Evolutionary conservation across 2,329 filamentous ascomycete genomes (phyloP), one percentile per base, ranked within the genome.

Genomic region (Beauveria australis): DNA sequence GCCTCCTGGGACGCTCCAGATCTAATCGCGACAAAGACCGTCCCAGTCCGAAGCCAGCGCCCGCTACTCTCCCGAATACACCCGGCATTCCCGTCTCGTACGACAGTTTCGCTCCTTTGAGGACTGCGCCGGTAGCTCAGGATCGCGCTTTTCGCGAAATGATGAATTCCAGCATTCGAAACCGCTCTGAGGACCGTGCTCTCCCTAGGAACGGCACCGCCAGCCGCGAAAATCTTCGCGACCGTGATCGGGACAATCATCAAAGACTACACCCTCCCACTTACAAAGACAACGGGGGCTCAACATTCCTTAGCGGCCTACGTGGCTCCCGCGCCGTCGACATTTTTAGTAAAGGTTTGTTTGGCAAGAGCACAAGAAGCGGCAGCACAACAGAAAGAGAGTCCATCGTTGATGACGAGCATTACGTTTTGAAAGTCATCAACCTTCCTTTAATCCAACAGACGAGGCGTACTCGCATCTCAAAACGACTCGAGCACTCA

Each of bases 401-500:
- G 63, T 76, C 79, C 4, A 73, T 82, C 2, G 76, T 91, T 14
- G 91, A 91, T 66, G 88, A 92, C 67, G 91, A 94, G 69, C 88
- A 91, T 68, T 96, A 97, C 68, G 81, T 89, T 59, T 81, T 92
- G 68, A 91, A 89, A 67, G 86, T 96, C 48, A 91, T 97, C 71
- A 96, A 94, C 68, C 79, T 89, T 54, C 91, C 92, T 1, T 78
- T 97, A 33, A 81, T 96, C 28, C 89, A 96, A 71, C 93, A 97
- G 75, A 92, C 92, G 7, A 86, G 93, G n/a, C 79, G 87, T 64
- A 97, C 93, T 0, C 84, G 93, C 64, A 97, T 97, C 70, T 95
- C 92, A 8, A 95, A 93, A 74, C 85, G 89, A 33, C 78, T 97
- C 48, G 91, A 95, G 69, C 85, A 89, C 63, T 96, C 92, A 10